phyloP scores from a whole-genome alignment of 805 yeast species.

The Pichia cabralensis region DNA sequence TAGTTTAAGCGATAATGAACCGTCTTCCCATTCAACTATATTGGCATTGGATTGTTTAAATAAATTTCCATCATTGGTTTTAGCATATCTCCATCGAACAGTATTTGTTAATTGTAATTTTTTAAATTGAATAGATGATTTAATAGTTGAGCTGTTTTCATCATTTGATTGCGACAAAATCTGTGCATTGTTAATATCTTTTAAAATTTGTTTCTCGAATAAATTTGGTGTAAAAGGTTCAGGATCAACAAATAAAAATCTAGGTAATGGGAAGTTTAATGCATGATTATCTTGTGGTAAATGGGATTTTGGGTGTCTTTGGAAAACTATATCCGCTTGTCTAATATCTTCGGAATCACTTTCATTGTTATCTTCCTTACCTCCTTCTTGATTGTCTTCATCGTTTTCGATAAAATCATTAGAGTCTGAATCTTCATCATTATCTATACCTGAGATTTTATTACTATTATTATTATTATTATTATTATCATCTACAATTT shows the following conservation, averaged over 20 bases:
- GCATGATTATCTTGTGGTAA: constrained; percentile 24
- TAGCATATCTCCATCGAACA: constrained; percentile 87
- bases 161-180: constrained; percentile 15
- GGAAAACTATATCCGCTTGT: constrained; percentile 34
- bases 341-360: constrained; percentile 24
- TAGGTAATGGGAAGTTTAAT: constrained; percentile 57
- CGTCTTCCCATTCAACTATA: constrained; percentile 91
- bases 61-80: constrained; percentile 60
- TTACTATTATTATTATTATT: no score
- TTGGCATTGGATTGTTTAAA: constrained; percentile 83
- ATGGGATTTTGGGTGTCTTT: constrained; percentile 41
- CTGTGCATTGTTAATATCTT: constrained; percentile 27
- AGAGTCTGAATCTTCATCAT: constrained; percentile 5
- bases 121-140: constrained; percentile 33
- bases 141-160: constrained; percentile 35
- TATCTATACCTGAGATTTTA: constrained; percentile 3
- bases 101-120: constrained; percentile 43
- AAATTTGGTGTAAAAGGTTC: constrained; percentile 69
- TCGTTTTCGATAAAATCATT: constrained; percentile 1
- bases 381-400: constrained; percentile 5
- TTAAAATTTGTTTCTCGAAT: constrained; percentile 40
- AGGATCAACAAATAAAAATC: constrained; percentile 73
- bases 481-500: constrained; percentile 8
- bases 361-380: constrained; percentile 26
- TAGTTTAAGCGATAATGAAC: constrained; percentile 71